Evolutionary conservation across 164 flowering plant genomes (phyloP).

Genomic region (Litsea cubeba): DNA sequence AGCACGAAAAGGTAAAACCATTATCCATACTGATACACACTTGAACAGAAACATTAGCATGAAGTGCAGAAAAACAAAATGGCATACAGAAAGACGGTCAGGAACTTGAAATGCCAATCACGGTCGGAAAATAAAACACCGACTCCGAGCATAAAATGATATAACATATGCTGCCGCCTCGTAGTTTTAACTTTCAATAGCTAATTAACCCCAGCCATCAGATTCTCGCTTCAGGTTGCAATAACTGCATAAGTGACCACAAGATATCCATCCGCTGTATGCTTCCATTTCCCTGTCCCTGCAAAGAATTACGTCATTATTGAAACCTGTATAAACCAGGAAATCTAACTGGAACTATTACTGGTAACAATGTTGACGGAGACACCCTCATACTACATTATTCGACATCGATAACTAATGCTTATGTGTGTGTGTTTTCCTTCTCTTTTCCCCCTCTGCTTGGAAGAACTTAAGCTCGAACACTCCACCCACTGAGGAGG

Average conservation of each 20-base stretch:
- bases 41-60: background rate
- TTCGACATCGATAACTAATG: too few species aligned
- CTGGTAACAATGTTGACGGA: too few species aligned
- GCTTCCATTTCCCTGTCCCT: slow-evolving; percentile 47
- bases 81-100: background rate
- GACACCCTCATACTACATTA: too few species aligned
- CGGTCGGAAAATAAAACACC: slow-evolving; percentile 2
- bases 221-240: slow-evolving; percentile 29
- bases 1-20: background rate
- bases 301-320: background rate
- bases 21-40: background rate
- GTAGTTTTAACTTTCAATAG: background rate
- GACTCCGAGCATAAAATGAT: slow-evolving; percentile 3
- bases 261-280: slow-evolving; percentile 69
- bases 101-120: slow-evolving; percentile 4
- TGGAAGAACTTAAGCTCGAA: too few species aligned
- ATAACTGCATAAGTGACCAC: slow-evolving; percentile 75
- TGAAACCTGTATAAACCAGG: too few species aligned
- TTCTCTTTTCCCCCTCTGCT: too few species aligned
- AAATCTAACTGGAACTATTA: too few species aligned
- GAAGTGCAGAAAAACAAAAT: background rate
- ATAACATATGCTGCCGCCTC: background rate
- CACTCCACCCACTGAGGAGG: too few species aligned
- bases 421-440: too few species aligned
- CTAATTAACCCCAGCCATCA: background rate